Evolutionary conservation across 306 rosid species (phyloP), one percentile per base, ranked within the genome.

Genomic region (Mucuna pruriens): DNA sequence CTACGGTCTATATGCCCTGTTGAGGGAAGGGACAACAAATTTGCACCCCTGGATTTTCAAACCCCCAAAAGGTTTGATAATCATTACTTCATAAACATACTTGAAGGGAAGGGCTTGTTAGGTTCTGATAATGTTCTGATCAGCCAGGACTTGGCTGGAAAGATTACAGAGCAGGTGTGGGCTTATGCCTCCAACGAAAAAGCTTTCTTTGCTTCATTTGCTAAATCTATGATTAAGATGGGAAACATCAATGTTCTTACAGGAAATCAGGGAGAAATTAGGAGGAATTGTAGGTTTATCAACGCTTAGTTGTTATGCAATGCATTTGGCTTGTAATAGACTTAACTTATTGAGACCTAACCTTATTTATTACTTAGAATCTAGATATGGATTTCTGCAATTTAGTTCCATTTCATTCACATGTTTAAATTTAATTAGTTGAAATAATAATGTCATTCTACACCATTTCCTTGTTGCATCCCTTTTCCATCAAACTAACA

Each of bases 41-140:
- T 85, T 39, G 93, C 94, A 22, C 97, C 99, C 0, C 78, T 93
- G 22, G 99, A 95, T 86, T 85, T 78, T 38, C 68, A 69, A 46
- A 93, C 99, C 22, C 97, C 99, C 0, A 80, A 90, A 6, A 86
- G 88, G 55, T 95, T 95, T 84, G 97, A 93, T 74, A 95, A 91
- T 17, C 92, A 91, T 12, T 92, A 93, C 83, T 95, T 79, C 86
- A 57, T 83, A 11, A 95, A 93, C 88, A 45, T 95, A 34, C 87
- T 95, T 3, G 77, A 91, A 85, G 99, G 99, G 15, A 86, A 88
- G 23, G 97, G 94, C 0, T 85, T 95, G 76, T 71, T 95, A 7
- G 93, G 90, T 16, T 93, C 97, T 65, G 97, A 95, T 77, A 82
- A 84, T 75, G 97, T 91, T 48, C 45, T 95, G 75, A 80, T 91